phyloP scores from a whole-genome alignment of 2,329 filamentous ascomycete genomes.

The Niveomyces coronatus region DNA sequence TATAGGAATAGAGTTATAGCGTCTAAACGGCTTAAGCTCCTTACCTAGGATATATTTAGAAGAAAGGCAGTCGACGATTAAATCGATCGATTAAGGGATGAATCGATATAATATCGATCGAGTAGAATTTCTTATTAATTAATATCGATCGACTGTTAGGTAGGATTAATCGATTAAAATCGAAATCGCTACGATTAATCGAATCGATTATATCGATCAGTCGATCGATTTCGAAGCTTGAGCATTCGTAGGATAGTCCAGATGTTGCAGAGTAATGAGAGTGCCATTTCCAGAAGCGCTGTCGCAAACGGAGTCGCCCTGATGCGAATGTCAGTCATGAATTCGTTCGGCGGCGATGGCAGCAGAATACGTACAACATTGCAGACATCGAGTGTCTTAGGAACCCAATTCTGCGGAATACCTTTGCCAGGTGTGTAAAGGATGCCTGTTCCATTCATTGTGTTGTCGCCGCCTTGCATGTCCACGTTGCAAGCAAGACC shows the following conservation, averaged over 20 bases:
- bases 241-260: conserved; percentile 5
- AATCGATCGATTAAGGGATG: background rate
- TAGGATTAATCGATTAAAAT: background rate
- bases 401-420: conserved; percentile 7
- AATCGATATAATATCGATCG: conserved; percentile 5
- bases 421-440: background rate
- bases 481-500: conserved; percentile 11
- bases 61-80: background rate
- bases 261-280: background rate
- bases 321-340: background rate
- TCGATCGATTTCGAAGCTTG: conserved; percentile 4
- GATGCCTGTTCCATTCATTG: background rate
- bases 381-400: conserved; percentile 10
- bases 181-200: conserved; percentile 3
- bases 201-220: conserved; percentile 3
- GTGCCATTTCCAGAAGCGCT: background rate
- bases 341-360: no score
- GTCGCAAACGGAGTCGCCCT: conserved; percentile 11
- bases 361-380: conserved; percentile 5
- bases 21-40: background rate
- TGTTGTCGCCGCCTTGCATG: conserved; percentile 8
- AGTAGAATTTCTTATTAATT: background rate
- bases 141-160: conserved; percentile 1
- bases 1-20: background rate
- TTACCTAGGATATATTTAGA: background rate